These are phyloP conservation scores for Oidiodendron maius DNA, from an alignment of 495 filamentous ascomycete species.

Conservation along the genomic window DNA sequence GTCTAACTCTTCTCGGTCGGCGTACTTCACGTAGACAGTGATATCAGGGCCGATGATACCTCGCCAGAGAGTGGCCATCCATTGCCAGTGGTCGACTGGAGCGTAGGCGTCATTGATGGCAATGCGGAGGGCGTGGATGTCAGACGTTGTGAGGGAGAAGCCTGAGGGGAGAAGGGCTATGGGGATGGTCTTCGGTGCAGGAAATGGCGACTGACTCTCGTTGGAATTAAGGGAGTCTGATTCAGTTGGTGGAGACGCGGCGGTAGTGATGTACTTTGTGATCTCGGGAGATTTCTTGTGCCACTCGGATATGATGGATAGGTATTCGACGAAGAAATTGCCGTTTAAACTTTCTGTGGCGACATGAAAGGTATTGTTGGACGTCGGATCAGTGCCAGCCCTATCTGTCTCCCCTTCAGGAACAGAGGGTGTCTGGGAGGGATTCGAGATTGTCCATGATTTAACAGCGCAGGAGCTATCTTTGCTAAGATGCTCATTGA, in stretches of 20 bases:
- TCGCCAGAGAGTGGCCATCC: slow-evolving; percentile 94
- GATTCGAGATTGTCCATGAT: slow-evolving; percentile 31
- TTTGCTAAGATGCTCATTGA: slow-evolving; percentile 53
- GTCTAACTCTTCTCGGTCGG: slow-evolving; percentile 37
- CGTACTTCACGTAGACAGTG: slow-evolving; percentile 59
- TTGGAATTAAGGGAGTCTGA: background rate
- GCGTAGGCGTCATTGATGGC: slow-evolving; percentile 73
- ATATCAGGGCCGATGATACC: slow-evolving; percentile 82
- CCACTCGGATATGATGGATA: slow-evolving; percentile 67
- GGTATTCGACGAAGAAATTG: slow-evolving; percentile 54
- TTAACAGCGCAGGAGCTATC: slow-evolving; percentile 54
- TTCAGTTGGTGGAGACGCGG: background rate
- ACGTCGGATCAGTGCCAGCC: slow-evolving; percentile 7
- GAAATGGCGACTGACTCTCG: background rate
- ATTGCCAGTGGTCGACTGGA: slow-evolving; percentile 92
- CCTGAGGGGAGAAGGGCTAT: slow-evolving; percentile 65
- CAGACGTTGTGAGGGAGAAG: slow-evolving; percentile 71
- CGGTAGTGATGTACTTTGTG: slow-evolving; percentile 50
- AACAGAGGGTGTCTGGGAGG: background rate
- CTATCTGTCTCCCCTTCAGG: background rate
- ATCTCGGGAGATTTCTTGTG: slow-evolving; percentile 65
- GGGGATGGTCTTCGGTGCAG: slow-evolving; percentile 33
- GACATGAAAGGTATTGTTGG: background rate
- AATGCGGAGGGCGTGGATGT: slow-evolving; percentile 64
- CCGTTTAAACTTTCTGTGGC: background rate